Base-by-base conservation (phyloP, 2,329 filamentous ascomycete genomes). In the Leptographium galeiforme region DNA sequence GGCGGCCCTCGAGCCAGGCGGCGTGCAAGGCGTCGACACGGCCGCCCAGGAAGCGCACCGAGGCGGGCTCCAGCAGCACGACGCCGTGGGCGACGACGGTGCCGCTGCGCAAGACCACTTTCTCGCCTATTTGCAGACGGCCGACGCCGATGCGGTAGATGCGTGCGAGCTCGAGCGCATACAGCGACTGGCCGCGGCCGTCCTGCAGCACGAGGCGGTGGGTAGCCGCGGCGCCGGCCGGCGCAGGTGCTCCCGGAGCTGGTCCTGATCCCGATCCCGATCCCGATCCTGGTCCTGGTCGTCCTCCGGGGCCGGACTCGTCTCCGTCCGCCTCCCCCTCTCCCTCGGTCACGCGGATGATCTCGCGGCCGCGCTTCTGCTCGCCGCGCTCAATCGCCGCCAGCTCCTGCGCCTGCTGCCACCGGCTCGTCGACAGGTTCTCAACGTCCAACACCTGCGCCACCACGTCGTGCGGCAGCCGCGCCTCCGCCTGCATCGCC, bases 381-480 rank as follows among this genome's bases (percentile, higher is more conserved):
- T 91, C 87, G 1, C 87, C 87, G 13, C 85, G 76, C 62, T 85
- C 81, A 46, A 82, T 72, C 45, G 82, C 78, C 66, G 91, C 87
- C 8, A 93, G 79, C 38, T 83, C 81, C 66, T 96, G 89, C 36
- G 95, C 78, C 66, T 96, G 89, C 58, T 88, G 84, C 88, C 90
- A 95, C 51, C 85, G 78, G 61, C 85, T 89, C 51, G 78, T 76
- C 2, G 83, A 78, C 19, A 97, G 76, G 63, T 97, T 90, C 63
- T 95, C 85, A 8, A 97, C 74, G 61, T 94, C 89, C 1, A 95
- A 70, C 1, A 97, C 79, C 66, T 97, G 93, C 1, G 93, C 84
- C 4, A 84, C 73, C 1, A 91, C 73, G 36, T 87, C 78, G 1
- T 74, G 74, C 0, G 70, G 56, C 0, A 97, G 70, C 0, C 68